Percentiles rank a stretch among this genome's conserved stretches.
phyloP scores from a whole-genome alignment of 139 green algal genomes.

The Dunaliella primolecta region DNA sequence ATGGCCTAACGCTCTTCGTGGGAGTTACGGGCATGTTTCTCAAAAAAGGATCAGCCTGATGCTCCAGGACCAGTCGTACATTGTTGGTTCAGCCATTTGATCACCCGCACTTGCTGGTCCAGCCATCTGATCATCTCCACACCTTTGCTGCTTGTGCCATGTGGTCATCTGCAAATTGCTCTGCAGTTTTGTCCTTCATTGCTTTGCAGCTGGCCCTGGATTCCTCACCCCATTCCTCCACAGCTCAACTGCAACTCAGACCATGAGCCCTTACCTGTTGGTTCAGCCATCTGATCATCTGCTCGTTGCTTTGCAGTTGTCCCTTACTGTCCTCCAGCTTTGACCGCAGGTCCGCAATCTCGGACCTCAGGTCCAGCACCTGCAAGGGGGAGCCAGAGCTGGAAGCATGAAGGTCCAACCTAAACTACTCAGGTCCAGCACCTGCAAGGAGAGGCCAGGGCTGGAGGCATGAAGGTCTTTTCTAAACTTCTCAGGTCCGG shows the following conservation, averaged over 20 bases:
- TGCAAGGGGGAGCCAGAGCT: background rate
- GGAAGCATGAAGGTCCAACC: no score
- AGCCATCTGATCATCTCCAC: constrained; percentile 96
- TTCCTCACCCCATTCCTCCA: no score
- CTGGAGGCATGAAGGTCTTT: background rate
- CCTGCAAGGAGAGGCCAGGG: no score
- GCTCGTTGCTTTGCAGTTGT: constrained; percentile 81
- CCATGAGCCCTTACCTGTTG: constrained; percentile 53
- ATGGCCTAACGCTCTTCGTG: no score
- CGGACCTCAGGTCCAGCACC: constrained; percentile 11
- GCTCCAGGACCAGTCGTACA: no score
- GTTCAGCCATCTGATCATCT: constrained; percentile 96
- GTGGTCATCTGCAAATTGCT: constrained; percentile 89
- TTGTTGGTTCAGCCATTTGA: no score
- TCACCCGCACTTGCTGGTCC: constrained; percentile 74
- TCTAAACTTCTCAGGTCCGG: background rate
- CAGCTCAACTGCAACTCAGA: no score
- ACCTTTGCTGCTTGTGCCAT: no score
- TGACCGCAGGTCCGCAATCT: constrained; percentile 52
- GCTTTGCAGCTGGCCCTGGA: constrained; percentile 88
- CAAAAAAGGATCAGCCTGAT: no score
- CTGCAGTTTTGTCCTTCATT: constrained; percentile 66
- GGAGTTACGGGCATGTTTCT: no score
- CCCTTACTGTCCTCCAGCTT: constrained; percentile 80
- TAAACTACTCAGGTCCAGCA: no score